Base-by-base conservation (phyloP, 441 rosid species). In the Jatropha multifida region DNA sequence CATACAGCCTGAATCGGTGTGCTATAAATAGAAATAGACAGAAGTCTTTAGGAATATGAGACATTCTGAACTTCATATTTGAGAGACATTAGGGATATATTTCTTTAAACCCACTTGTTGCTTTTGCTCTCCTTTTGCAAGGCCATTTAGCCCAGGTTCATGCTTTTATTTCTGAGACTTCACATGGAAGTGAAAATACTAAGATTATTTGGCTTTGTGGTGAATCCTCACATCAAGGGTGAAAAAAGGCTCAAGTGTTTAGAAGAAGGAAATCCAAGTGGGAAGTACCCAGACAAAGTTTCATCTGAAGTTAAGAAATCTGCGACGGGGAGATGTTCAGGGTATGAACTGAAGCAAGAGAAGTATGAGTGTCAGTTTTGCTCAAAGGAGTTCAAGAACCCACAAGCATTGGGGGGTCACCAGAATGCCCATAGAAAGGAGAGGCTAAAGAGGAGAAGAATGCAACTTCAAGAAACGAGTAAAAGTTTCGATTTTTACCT, bases 331-430 rank as follows among this genome's bases (percentile, higher is more conserved):
- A 68, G 63, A 74, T 46, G 70, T 11, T 64, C 10, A 27, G 18
- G 18, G 17, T n/a, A 27, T 41, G 26, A 12, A 37, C 37, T 54
- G 65, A 71, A 78, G 81, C 71, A 14, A n/a, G 75, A 74, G 78
- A 71, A 74, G 59, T 64, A 58, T 8, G 77, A 72, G 51, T 77
- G 80, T n/a, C 78, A 64, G 74, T 78, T 77, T 68, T 83, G 76
- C 74, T 56, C 51, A 48, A 76, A 78, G 80, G 74, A 68, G 65
- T 81, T 81, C 44, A 26, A 62, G 46, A 79, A 77, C 60, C 80
- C 79, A 46, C 80, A 79, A 79, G 82, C 81, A 10, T 55, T 65
- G 3, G 76, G 76, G 11, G 81, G 76, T 38, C 83, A 76, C 63
- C 79, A 81, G 72, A 81, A 77, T 68, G 76, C 76, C 44, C 80